Evolutionary conservation across 129 eudicot species (phyloP), one percentile per base, ranked within the genome.

Genomic region (Centrapalus pauciflorus): DNA sequence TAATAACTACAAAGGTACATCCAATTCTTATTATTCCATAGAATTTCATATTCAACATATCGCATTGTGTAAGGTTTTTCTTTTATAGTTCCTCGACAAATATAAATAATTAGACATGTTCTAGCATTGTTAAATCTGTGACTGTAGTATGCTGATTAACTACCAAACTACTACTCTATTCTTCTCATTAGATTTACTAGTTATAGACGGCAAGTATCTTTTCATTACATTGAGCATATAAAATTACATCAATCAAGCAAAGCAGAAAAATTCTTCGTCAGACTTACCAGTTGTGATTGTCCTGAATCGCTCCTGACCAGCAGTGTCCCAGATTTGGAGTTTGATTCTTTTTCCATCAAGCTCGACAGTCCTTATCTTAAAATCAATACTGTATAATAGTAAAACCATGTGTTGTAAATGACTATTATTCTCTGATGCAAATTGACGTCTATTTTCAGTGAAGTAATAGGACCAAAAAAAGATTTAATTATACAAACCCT

Each of bases 241-340:
- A 28, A 29, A 55, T 2, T 28, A 28, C 21, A 20, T 5, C 0
- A 28, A 55, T 7, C 10, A 24, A 17, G 54, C 11, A 48, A 16
- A 48, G 32, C 30, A 23, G 58, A 28, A 38, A 0, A 30, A 25
- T 5, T 66, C 61, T 27, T 19, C 35, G 32, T 23, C 54, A 43
- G 14, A 55, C 77, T 69, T 72, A 82, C 96, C 96, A 20, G 96
- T 88, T 19, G 95, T 88, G 76, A 88, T 88, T 57, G 95, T 88
- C 64, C 95, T 60, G 66, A 88, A 88, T 34, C 96, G 89, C 56
- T 88, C 96, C 64, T 88, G 96, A 14, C 96, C 96, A 69, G 96
- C 96, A 49, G 96, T 88, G 73, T 88, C 96, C 96, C 96, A 88
- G 41, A 88, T 88, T 72, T 88, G 96, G 69, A 88, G 77, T 69